Base-by-base conservation (phyloP, 2,329 filamentous ascomycete species). In the Alternaria arborescens region DNA sequence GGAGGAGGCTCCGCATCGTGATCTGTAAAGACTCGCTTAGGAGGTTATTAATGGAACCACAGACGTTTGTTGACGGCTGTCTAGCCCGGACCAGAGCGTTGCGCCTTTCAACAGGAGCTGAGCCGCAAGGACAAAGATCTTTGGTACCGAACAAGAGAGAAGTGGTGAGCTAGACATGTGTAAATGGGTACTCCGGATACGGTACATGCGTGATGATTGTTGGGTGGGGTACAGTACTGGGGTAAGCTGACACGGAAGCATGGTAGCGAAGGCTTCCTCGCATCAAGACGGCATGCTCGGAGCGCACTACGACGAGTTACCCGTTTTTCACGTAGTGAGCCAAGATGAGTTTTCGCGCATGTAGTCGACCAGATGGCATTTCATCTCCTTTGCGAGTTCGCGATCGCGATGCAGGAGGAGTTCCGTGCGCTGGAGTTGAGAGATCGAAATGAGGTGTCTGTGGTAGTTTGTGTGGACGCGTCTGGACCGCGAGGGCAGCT, bases 21-120 rank as follows among this genome's bases (percentile, higher is more conserved):
- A 60, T 60, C 32, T 54, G 38, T 46, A 60, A 57, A 47, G 34
- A 41, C 24, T 58, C 58, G 58, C 58, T 58, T 61, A 61, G 42
- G 46, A n/a, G 44, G 32, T 48, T 58, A 61, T 58, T 48, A 53
- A 58, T 58, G 52, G 53, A 48, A 36, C 16, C 52, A 51, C 34
- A 58, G 48, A 61, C 54, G 54, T 47, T 52, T 60, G 38, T 60
- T 52, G 58, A 57, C 58, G 42, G 48, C 32, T 22, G 22, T 30
- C 46, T 52, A 52, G 52, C 46, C 46, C 20, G 32, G 18, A 50
- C 32, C 14, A 36, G 30, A 50, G 46, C 53, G 53, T 44, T 36
- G 32, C 48, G 50, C 32, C 32, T 53, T 26, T 36, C 52, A 55
- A 48, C 56, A 55, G 42, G 24, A 59, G 36, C 22, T 18, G 40